Base-by-base conservation (phyloP, 2,329 filamentous ascomycete species). In the Penicillium crustosum region DNA sequence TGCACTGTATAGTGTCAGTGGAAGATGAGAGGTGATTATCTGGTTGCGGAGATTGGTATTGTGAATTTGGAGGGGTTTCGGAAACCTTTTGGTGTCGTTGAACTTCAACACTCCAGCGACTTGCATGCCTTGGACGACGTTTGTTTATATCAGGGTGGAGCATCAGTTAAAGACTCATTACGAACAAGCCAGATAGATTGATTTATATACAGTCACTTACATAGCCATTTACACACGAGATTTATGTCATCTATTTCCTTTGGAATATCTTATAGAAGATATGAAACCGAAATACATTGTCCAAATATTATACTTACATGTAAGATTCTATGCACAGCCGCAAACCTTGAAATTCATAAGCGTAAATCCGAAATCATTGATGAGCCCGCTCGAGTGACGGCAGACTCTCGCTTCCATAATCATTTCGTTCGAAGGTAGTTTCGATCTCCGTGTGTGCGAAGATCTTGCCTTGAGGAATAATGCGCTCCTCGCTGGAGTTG, bases 381-480 rank as follows among this genome's bases (percentile, higher is more conserved):
- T 31, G 51, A 64, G 49, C 44, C 49, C 39, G 59, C 50, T 65
- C 62, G 44, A 51, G 23, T 13, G 61, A 58, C n/a, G 53, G 38
- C 7, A 38, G 51, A 9, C 21, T 15, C 19, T 43, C 35, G 12
- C 49, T 21, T 33, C 38, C 38, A 36, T 29, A 57, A 12, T 53
- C 50, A 43, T 60, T 63, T 17, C 64, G 53, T 54, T 72, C 69
- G 2, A 72, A 60, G 10, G 66, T 72, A n/a, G 69, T 71, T 47
- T 71, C 65, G 31, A 73, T 72, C 58, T 72, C 64, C 8, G 70
- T 73, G 31, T 68, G 67, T 3, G 69, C 59, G 27, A 65, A 66
- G 39, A 73, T 73, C 61, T 68, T 71, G 13, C 70, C 70, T 3
- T 69, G 55, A 7, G 69, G 70, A 21, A 72, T 66, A 23, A 73